phyloP scores from a whole-genome alignment of 148 eudicot genomes.

The Cornus kousa region DNA sequence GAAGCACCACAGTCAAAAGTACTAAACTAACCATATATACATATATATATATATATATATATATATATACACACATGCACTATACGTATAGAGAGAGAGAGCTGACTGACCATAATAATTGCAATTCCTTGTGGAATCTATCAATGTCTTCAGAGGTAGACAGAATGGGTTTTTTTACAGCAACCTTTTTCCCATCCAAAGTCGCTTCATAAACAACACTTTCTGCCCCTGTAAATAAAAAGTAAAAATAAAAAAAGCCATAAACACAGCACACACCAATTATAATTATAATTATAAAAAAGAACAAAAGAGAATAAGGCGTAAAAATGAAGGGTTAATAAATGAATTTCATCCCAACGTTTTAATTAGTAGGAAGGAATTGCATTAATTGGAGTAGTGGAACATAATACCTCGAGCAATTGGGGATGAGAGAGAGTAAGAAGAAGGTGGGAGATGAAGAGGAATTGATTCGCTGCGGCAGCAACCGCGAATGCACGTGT shows the following conservation, averaged over 20 bases:
- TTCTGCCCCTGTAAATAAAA: constrained; percentile 57
- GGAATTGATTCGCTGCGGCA: constrained; percentile 80
- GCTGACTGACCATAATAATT: constrained; percentile 58
- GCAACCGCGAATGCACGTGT: constrained; percentile 84
- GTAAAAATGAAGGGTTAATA: neutral
- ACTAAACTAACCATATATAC: neutral
- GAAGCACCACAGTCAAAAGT: neutral
- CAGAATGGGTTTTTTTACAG: constrained; percentile 82
- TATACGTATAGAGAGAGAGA: neutral
- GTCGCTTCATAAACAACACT: constrained; percentile 85
- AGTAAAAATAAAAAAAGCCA: no score
- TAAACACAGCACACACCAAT: no score
- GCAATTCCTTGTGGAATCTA: constrained; percentile 80
- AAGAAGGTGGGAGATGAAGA: constrained; percentile 74
- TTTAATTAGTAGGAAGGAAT: neutral
- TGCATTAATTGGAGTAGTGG: neutral
- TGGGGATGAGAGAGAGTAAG: constrained; percentile 58
- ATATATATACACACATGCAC: no score
- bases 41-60: neutral
- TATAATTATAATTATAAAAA: no score
- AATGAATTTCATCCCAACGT: neutral
- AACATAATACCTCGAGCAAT: constrained; percentile 65
- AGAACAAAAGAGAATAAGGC: neutral
- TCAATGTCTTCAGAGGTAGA: constrained; percentile 86
- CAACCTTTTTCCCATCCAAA: constrained; percentile 68